These are phyloP conservation scores for Scenedesmus sp. DNA, from an alignment of 163 green algal genomes.

Conservation along the genomic window DNA sequence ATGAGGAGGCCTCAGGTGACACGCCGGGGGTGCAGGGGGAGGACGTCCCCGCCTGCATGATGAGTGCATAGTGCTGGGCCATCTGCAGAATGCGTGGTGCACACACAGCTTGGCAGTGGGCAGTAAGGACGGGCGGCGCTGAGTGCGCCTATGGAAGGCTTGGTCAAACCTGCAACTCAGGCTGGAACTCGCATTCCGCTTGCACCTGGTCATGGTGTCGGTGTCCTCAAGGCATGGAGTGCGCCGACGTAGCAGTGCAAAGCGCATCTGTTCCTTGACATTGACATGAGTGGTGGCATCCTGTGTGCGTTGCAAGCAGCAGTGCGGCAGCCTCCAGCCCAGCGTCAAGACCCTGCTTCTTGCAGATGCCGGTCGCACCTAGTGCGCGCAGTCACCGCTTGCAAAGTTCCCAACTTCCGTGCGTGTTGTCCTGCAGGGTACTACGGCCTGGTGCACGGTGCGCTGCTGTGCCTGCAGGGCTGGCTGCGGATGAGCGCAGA, in stretches of 20 bases:
- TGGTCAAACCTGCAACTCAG: neutral
- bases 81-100: neutral
- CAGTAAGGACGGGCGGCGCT: neutral
- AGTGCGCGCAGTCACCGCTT: neutral
- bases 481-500: conserved; percentile 49
- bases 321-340: too few relatives aligned
- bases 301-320: neutral
- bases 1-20: neutral
- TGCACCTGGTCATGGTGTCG: neutral
- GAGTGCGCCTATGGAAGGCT: neutral
- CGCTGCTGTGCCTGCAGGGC: conserved; percentile 49
- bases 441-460: conserved; percentile 48
- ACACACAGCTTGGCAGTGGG: neutral
- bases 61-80: neutral
- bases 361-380: neutral
- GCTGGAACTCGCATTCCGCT: too few relatives aligned
- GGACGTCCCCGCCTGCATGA: neutral
- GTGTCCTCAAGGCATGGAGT: too few relatives aligned
- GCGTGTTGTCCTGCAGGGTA: conserved; percentile 16
- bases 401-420: neutral
- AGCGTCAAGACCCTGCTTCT: too few relatives aligned
- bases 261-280: too few relatives aligned
- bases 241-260: too few relatives aligned
- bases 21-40: neutral
- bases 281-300: neutral